These are phyloP conservation scores for Heliosperma pusillum DNA, from an alignment of 148 eudicot species.

Conservation along the genomic window DNA sequence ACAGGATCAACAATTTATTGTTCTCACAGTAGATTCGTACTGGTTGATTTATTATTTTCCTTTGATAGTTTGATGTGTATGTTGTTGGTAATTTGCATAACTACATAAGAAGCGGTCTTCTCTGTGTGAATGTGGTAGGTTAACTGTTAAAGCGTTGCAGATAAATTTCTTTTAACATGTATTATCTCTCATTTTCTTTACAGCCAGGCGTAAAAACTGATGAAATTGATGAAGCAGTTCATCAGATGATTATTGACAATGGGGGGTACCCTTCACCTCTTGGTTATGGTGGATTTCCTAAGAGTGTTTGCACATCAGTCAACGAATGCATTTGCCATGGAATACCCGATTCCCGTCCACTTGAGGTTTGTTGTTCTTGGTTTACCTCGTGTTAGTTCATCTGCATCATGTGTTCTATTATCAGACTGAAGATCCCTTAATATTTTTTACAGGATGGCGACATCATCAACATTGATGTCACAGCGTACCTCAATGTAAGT, in stretches of 20 bases:
- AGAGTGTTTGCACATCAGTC: slow-evolving; percentile 98
- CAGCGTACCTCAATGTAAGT: slow-evolving; percentile 88
- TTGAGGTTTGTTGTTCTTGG: slow-evolving; percentile 55
- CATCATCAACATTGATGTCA: slow-evolving; percentile 90
- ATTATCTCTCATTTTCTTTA: slow-evolving; percentile 27
- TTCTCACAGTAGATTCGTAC: too few species aligned
- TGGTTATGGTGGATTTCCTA: slow-evolving; percentile 97
- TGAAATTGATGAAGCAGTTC: slow-evolving; percentile 97
- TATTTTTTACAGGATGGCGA: slow-evolving; percentile 83
- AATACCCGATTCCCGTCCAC: slow-evolving; percentile 92
- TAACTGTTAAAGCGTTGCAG: neutral
- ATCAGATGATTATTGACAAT: slow-evolving; percentile 93
- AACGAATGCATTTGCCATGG: slow-evolving; percentile 99
- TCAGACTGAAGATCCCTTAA: neutral
- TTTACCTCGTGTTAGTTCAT: neutral
- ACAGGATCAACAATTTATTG: too few species aligned
- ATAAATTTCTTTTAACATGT: neutral
- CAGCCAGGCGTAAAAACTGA: slow-evolving; percentile 98
- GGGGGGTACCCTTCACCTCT: slow-evolving; percentile 99
- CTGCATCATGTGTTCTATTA: slow-evolving; percentile 3
- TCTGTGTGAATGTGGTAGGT: neutral
- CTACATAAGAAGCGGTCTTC: neutral
- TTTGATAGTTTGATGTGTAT: neutral
- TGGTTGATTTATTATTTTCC: neutral
- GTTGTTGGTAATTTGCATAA: neutral